These are phyloP conservation scores for Eimeria zaria DNA, from an alignment of 169 alveolate species.

Conservation along the genomic window DNA sequence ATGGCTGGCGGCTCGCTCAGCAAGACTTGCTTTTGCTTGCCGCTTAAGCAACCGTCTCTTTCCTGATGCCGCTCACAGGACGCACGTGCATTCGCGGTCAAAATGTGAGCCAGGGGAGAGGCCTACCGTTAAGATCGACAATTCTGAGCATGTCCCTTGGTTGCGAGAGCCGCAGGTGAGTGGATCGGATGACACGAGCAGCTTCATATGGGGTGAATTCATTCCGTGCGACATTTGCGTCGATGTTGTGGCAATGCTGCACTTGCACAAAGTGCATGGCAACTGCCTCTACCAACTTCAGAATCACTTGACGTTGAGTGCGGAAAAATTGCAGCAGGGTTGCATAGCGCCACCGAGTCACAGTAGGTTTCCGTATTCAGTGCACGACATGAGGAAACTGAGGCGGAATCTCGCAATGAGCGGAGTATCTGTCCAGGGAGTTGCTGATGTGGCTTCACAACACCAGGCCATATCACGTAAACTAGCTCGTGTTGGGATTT, in stretches of 20 bases:
- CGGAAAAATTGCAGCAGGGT: neutral
- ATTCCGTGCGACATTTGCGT: slow-evolving; percentile 74
- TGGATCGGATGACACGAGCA: neutral
- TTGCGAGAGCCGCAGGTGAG: neutral
- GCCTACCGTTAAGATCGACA: neutral
- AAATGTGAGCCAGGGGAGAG: slow-evolving; percentile 31
- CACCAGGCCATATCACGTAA: slow-evolving; percentile 13
- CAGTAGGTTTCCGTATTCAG: neutral
- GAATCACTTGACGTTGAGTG: neutral
- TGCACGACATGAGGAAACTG: neutral
- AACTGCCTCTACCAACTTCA: slow-evolving; percentile 28
- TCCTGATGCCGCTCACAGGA: slow-evolving; percentile 39
- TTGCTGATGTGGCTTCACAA: slow-evolving; percentile 59
- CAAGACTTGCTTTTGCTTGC: slow-evolving; percentile 49
- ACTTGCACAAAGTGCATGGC: slow-evolving; percentile 32
- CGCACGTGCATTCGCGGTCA: neutral
- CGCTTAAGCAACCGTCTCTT: slow-evolving; percentile 1
- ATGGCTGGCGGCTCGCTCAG: slow-evolving; percentile 56
- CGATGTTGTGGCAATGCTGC: slow-evolving; percentile 64
- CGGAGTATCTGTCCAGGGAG: slow-evolving; percentile 61
- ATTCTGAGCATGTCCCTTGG: slow-evolving; percentile 10
- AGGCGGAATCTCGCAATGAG: neutral
- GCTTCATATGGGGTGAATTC: slow-evolving; percentile 71
- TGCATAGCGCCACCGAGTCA: neutral
- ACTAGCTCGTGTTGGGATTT: neutral